Percentiles rank a stretch among this genome's conserved stretches.
Conservation (phyloP, 768 basidiomycete genomes). For the Pilatotrama ljubarskyi region DNA sequence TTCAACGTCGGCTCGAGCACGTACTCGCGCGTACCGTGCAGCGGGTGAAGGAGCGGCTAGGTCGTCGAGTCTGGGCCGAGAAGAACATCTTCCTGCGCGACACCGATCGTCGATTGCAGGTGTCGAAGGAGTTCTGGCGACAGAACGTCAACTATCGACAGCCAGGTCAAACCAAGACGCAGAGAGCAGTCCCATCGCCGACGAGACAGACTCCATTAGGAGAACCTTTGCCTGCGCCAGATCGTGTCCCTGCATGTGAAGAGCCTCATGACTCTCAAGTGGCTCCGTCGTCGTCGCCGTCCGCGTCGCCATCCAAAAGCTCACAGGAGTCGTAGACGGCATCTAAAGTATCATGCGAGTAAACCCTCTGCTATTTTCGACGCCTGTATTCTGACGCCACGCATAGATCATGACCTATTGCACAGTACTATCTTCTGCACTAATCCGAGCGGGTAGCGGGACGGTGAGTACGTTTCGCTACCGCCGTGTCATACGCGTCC, state of each 20-base stretch:
- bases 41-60: conserved; percentile 73
- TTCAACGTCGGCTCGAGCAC: conserved; percentile 43
- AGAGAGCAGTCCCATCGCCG: background rate
- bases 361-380: background rate
- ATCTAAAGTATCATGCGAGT: conserved; percentile 12
- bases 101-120: conserved; percentile 30
- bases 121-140: conserved; percentile 51
- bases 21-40: conserved; percentile 53
- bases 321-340: conserved; percentile 3
- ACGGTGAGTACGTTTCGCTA: background rate
- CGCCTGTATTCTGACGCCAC: background rate
- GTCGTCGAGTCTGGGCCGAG: conserved; percentile 69
- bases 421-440: conserved; percentile 13
- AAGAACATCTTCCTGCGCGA: conserved; percentile 55
- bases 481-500: too few relatives aligned
- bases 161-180: conserved; percentile 5
- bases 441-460: conserved; percentile 2
- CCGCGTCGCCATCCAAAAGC: background rate
- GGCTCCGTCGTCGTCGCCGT: background rate
- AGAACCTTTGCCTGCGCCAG: background rate
- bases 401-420: conserved; percentile 13
- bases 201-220: too few relatives aligned
- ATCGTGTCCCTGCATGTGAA: too few relatives aligned
- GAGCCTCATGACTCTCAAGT: background rate
- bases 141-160: conserved; percentile 47